Evolutionary conservation across 2,329 filamentous ascomycete species (phyloP), one percentile per base, ranked within the genome.

Genomic region (Lecanicillium sp.): DNA sequence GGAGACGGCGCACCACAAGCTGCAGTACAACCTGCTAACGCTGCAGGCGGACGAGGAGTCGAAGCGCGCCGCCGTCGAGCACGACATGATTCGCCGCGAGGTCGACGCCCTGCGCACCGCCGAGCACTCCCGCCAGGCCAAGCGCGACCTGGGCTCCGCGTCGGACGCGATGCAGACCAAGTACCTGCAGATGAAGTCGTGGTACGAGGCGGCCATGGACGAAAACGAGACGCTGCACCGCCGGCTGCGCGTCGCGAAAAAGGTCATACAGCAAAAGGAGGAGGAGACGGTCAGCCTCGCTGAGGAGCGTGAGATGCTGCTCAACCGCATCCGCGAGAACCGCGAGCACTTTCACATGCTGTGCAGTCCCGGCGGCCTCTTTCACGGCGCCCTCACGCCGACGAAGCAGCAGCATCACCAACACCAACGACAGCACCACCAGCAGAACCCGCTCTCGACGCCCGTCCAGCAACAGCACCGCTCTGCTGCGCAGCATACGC

Each of bases 31-130:
- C 50, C 74, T 96, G 54, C 73, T 94, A 19, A 80, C 77, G 37
- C 80, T 96, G 47, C 87, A 94, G 54, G 88, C 85, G 39, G 80
- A 83, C 35, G 87, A 94, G 49, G 83, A 88, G 20, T 77, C 87
- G 9, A 89, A 94, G 60, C 80, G 88, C 18, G 87, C 90, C 49
- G 84, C 81, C 27, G 89, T 96, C 5, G 90, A 96, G 60, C 84
- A 94, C 51, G 85, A 92, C 47, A 89, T 96, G 77, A 84, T 83
- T n/a, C 78, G 87, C 45, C 76, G 84, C 17, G 88, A 96, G 60
- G 83, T 94, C 15, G 85, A 95, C 45, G 85, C 89, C 11, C 67
- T 96, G 19, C 83, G 88, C 44, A 72, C 74, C 45, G 79, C 80
- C 12, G 84, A 92, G 54, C 76, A 84, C 55, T 75, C 78, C 37